Percentiles rank a stretch among this genome's conserved stretches.
Evolutionary conservation across 768 basidiomycete genomes (phyloP).

Genomic region (Pisolithus sp.): DNA sequence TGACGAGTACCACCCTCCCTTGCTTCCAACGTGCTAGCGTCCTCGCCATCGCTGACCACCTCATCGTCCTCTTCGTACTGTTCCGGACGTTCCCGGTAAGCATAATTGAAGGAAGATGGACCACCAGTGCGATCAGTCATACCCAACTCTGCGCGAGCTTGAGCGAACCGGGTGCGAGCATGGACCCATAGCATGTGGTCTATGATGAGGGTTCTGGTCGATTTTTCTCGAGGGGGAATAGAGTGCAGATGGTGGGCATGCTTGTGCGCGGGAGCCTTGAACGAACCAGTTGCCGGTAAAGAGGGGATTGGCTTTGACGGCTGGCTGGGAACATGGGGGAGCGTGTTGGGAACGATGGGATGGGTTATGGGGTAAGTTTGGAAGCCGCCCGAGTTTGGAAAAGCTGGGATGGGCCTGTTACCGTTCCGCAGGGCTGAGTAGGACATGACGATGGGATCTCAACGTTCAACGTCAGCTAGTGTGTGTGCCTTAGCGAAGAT

Average conservation of each 20-base stretch:
- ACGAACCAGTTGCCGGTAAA: conserved; percentile 15
- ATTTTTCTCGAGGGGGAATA: conserved; percentile 83
- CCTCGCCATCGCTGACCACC: conserved; percentile 57
- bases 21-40: conserved; percentile 36
- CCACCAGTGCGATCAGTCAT: conserved; percentile 81
- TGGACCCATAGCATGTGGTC: conserved; percentile 88
- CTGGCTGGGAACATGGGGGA: conserved; percentile 6
- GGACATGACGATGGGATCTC: conserved; percentile 17
- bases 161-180: conserved; percentile 71
- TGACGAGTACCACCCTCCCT: conserved; percentile 45
- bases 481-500: background rate
- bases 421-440: conserved; percentile 22
- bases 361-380: conserved; percentile 13
- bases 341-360: background rate
- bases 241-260: conserved; percentile 85
- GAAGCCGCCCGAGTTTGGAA: conserved; percentile 15
- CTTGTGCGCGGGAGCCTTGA: conserved; percentile 74
- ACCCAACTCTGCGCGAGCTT: conserved; percentile 78
- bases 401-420: conserved; percentile 9
- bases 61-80: conserved; percentile 75
- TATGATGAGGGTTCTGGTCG: conserved; percentile 80
- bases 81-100: conserved; percentile 64
- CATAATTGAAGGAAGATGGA: conserved; percentile 50
- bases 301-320: conserved; percentile 7
- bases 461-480: background rate